These are phyloP conservation scores for Grifola frondosa DNA, from an alignment of 1,284 basidiomycete species.

Conservation along the genomic window DNA sequence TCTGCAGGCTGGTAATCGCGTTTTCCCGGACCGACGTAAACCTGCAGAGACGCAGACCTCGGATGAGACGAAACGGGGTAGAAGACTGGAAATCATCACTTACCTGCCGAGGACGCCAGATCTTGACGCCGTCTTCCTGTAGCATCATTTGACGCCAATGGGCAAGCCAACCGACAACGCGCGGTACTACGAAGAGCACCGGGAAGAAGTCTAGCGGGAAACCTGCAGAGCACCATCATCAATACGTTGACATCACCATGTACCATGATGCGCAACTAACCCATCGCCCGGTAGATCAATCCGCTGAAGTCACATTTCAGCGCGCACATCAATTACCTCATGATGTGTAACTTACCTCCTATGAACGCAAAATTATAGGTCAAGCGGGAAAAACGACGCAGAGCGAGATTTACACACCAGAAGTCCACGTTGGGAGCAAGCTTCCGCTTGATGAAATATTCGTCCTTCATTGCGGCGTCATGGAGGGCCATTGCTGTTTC, in stretches of 20 bases:
- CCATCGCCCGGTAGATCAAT: conserved; percentile 85
- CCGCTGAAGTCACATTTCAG: conserved; percentile 57
- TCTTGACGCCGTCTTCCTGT: conserved; percentile 82
- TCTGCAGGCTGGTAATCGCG: conserved; percentile 72
- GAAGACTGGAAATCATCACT: too few relatives aligned
- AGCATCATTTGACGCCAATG: conserved; percentile 93
- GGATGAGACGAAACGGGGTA: too few relatives aligned
- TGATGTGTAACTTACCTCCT: conserved; percentile 47
- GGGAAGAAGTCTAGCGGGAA: conserved; percentile 92
- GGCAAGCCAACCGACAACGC: conserved; percentile 87
- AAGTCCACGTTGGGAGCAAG: conserved; percentile 84
- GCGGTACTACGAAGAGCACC: conserved; percentile 84
- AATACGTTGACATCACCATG: conserved; percentile 4
- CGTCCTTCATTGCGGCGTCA: conserved; percentile 84
- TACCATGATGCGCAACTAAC: conserved; percentile 40
- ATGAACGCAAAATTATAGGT: conserved; percentile 21
- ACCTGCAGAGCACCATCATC: conserved; percentile 41
- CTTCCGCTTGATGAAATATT: conserved; percentile 77
- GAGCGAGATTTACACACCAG: conserved; percentile 51
- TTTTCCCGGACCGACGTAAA: conserved; percentile 73
- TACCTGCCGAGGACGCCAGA: conserved; percentile 86
- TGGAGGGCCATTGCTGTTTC: conserved; percentile 87
- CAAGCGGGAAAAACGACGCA: conserved; percentile 12
- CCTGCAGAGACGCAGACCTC: too few relatives aligned
- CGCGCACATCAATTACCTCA: neutral